phyloP scores from a whole-genome alignment of 2,329 filamentous ascomycete genomes.

The Gaeumannomyces tritici region DNA sequence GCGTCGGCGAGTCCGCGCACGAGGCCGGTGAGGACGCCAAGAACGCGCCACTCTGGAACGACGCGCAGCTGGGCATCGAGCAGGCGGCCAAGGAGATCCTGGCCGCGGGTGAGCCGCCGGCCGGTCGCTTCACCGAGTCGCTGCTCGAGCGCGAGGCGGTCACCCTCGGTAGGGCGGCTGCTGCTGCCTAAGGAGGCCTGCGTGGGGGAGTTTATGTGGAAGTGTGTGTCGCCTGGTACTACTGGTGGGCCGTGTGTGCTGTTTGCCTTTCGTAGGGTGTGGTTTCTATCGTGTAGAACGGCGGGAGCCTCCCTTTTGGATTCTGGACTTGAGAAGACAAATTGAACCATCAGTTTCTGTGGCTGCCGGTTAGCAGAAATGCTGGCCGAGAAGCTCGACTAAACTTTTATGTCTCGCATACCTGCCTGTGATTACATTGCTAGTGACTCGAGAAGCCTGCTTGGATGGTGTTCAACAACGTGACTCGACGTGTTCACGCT shows the following conservation, averaged over 20 bases:
- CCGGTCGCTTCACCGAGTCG: conserved; percentile 41
- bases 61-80: conserved; percentile 73
- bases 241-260: neutral
- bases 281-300: neutral
- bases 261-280: neutral
- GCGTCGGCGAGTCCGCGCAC: conserved; percentile 66
- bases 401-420: neutral
- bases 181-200: conserved; percentile 9
- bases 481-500: no score
- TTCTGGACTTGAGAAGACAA: neutral
- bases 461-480: no score
- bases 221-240: neutral
- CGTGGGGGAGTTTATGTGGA: neutral
- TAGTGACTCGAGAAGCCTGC: neutral
- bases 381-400: neutral
- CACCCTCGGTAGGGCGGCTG: conserved; percentile 13
- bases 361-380: neutral
- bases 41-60: conserved; percentile 70
- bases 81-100: conserved; percentile 54
- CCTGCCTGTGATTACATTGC: neutral
- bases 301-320: neutral
- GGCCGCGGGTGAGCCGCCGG: conserved; percentile 27
- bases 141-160: conserved; percentile 47
- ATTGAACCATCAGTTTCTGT: neutral
- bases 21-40: conserved; percentile 34